Evolutionary conservation across 2,329 filamentous ascomycete genomes (phyloP).

Genomic region (Pleoardoris graminearum): DNA sequence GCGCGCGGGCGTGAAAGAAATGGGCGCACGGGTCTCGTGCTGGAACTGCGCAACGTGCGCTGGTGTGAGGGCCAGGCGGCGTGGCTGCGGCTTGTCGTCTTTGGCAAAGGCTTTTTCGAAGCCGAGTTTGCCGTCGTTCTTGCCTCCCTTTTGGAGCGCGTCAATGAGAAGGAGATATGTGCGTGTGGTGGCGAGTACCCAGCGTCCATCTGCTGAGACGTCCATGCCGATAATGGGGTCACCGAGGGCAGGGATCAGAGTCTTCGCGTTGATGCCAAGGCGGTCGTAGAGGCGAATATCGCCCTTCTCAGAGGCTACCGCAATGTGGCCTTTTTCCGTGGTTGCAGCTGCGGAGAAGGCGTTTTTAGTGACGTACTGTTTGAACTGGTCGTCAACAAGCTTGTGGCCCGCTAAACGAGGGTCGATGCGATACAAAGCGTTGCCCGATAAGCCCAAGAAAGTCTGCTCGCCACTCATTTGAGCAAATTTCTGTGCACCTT

Average conservation of each 20-base stretch:
- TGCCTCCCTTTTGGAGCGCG: constrained; percentile 84
- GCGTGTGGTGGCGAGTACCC: constrained; percentile 90
- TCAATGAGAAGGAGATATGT: constrained; percentile 96
- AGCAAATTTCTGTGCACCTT: constrained; percentile 77
- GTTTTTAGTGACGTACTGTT: constrained; percentile 96
- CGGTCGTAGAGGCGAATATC: constrained; percentile 96
- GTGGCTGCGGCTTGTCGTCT: constrained; percentile 89
- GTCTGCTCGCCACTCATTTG: constrained; percentile 96
- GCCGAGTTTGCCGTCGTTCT: constrained; percentile 96
- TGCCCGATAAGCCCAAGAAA: constrained; percentile 89
- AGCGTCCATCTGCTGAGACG: constrained; percentile 91
- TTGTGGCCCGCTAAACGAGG: constrained; percentile 89
- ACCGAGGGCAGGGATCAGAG: constrained; percentile 90
- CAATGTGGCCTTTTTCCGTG: constrained; percentile 94
- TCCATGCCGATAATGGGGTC: constrained; percentile 95
- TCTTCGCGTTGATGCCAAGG: constrained; percentile 96
- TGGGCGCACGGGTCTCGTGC: constrained; percentile 85
- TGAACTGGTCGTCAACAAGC: constrained; percentile 87
- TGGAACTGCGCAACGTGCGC: constrained; percentile 96
- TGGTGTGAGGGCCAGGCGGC: constrained; percentile 84
- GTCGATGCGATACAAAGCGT: constrained; percentile 91
- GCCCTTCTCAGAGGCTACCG: constrained; percentile 95
- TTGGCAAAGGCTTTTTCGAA: constrained; percentile 94
- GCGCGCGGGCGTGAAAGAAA: constrained; percentile 86
- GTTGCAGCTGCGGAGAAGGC: constrained; percentile 94